Base-by-base conservation (phyloP, 164 flowering plant genomes). In the Stephania cephalantha region DNA sequence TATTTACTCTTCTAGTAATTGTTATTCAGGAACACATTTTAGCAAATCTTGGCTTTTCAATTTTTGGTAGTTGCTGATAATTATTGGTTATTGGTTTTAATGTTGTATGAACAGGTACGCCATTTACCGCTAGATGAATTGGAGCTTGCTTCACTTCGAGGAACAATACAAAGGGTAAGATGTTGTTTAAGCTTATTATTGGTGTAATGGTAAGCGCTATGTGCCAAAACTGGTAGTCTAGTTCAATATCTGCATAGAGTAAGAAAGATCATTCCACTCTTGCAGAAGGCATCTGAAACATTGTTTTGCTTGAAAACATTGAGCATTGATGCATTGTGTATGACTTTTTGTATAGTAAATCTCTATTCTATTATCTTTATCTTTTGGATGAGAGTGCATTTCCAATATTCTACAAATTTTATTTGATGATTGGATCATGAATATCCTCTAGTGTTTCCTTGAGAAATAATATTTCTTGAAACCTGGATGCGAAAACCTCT, bases 101-200 rank as follows among this genome's bases (percentile, higher is more conserved):
- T 20, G 63, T 44, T 46, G 44, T 75, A 44, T 69, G 71, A 72
- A 71, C 77, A 92, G 99, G 84, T 95, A 35, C 93, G 97, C 53
- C 79, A 91, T 77, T 85, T 95, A 76, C 98, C 98, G 22, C 90
- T 95, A 77, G 99, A 95, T 88, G 99, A 95, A 71, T 78, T 95
- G 89, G 99, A 95, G 87, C 85, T 95, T 73, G 97, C 91, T 82
- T 95, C 99, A 67, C 97, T 95, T 55, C 86, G 99, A 46, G 99
- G 99, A 78, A 87, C 92, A 71, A 81, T 95, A 81, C 95, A 91
- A 76, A 89, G 91, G 91, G 99, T 95, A 79, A 77, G 81, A 13
- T 77, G 10, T 80, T 44, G 35, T 76, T 48, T 67, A 45, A 8
- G 67, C 25, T 30, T 22, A 17, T 68, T 70, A 58, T 72, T 6